Evolutionary conservation across 768 basidiomycete species (phyloP).

Genomic region (Russula abietina): DNA sequence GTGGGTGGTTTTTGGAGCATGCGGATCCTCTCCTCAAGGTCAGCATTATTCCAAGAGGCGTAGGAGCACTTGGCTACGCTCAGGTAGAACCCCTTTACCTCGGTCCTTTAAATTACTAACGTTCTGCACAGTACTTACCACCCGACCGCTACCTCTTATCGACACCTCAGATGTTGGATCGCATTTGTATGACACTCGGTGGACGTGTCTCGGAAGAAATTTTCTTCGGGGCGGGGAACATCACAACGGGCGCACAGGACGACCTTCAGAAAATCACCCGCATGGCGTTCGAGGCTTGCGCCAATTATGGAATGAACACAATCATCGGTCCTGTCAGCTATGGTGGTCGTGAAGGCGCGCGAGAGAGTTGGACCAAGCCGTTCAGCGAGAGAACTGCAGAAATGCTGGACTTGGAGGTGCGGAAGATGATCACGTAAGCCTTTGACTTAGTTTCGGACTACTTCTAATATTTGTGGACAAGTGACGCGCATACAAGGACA

Average conservation of each 20-base stretch:
- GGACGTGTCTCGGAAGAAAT: slow-evolving; percentile 98
- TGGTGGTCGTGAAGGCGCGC: slow-evolving; percentile 77
- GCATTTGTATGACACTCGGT: slow-evolving; percentile 98
- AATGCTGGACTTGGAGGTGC: slow-evolving; percentile 84
- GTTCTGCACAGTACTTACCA: slow-evolving; percentile 67
- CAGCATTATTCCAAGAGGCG: slow-evolving; percentile 95
- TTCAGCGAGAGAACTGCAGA: slow-evolving; percentile 98
- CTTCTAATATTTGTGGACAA: slow-evolving; percentile 28
- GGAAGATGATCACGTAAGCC: slow-evolving; percentile 85
- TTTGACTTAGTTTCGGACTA: neutral
- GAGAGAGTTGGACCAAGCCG: slow-evolving; percentile 91
- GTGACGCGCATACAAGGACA: slow-evolving; percentile 78
- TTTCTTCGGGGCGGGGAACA: slow-evolving; percentile 86
- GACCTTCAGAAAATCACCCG: slow-evolving; percentile 97
- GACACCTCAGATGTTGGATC: slow-evolving; percentile 88
- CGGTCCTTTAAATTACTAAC: neutral
- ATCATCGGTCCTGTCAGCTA: slow-evolving; percentile 95
- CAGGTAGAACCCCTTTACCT: slow-evolving; percentile 46
- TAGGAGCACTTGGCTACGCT: slow-evolving; percentile 93
- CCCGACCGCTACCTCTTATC: slow-evolving; percentile 94
- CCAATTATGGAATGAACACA: slow-evolving; percentile 95
- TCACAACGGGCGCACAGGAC: slow-evolving; percentile 97
- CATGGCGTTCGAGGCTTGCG: slow-evolving; percentile 94
- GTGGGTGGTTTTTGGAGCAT: slow-evolving; percentile 97
- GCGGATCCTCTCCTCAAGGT: slow-evolving; percentile 97